phyloP scores from a whole-genome alignment of 495 filamentous ascomycete species.

The Massariosphaeria phaeospora region DNA sequence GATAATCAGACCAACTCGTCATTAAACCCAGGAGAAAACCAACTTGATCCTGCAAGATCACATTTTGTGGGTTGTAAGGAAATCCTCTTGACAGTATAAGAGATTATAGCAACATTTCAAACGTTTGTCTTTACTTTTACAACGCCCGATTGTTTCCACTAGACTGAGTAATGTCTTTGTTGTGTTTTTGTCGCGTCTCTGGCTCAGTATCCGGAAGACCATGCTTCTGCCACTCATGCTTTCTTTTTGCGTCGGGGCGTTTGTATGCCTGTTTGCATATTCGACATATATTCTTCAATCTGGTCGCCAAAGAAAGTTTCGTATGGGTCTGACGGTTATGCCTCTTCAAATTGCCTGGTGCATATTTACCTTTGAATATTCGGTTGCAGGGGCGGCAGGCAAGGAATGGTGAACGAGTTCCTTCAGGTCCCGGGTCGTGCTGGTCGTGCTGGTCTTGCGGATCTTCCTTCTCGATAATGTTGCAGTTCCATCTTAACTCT shows the following conservation, averaged over 20 bases:
- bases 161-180: neutral
- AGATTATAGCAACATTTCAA: no score
- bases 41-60: no score
- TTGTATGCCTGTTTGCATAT: neutral
- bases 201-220: neutral
- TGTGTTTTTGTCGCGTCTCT: neutral
- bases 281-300: neutral
- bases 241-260: slow-evolving; percentile 10
- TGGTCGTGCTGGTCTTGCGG: no score
- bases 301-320: neutral
- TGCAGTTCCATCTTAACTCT: no score
- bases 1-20: no score
- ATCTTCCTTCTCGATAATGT: no score
- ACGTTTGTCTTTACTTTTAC: no score
- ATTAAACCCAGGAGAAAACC: no score
- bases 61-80: no score
- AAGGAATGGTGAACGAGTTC: neutral
- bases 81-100: no score
- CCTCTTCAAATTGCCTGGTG: neutral
- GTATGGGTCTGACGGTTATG: neutral
- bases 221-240: slow-evolving; percentile 28
- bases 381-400: neutral
- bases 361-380: neutral
- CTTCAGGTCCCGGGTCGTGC: no score
- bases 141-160: neutral